Evolutionary conservation across 2,329 filamentous ascomycete genomes (phyloP), one percentile per base, ranked within the genome.

Genomic region (Rhinocladiella similis): DNA sequence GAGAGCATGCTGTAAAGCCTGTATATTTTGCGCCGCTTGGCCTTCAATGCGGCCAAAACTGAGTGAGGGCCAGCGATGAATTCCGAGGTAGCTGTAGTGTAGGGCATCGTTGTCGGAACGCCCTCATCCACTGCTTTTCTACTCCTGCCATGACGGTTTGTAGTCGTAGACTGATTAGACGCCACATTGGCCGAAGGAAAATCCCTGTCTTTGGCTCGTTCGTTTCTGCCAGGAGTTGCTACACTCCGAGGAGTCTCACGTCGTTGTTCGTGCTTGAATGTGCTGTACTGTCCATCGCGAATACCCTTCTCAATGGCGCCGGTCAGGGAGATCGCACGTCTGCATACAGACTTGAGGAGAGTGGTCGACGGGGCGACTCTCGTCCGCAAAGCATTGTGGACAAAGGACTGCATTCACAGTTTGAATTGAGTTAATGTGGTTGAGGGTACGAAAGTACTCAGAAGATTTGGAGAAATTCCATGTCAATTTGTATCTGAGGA

Each of bases 51-150:
- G 18, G 92, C 89, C 60, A 88, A 81, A 19, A 97, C 90, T 1
- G 90, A 85, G 1, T 88, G 89, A 43, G 83, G 83, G 5, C 94
- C 94, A 69, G 96, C 97, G 1, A 99, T 78, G 65, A 97, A 97
- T 60, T 96, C 88, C 0, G 92, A 96, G 4, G 90, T 90, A 0
- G 93, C 88, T 0, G 91, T 95, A 0, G 90, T 91, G 68, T 93
- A 87, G 1, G 85, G 83, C 16, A 89, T 79, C 38, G 22, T 33
- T 54, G 50, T 20, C 39, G 43, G 43, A 5, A 27, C 14, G 3
- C 13, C 20, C 10, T 25, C 43, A 25, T 46, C 43, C 3, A 27
- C 12, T 46, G 43, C 22, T 9, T 5, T 22, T 29, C n/a, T 54
- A 14, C 29, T n/a, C 19, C 29, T 13, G 19, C 36, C 35, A 38